A percentile compares a stretch with the other conserved stretches of the same genome.
phyloP scores from a whole-genome alignment of 176 grass and related monocot genomes.

The Typha latifolia region DNA sequence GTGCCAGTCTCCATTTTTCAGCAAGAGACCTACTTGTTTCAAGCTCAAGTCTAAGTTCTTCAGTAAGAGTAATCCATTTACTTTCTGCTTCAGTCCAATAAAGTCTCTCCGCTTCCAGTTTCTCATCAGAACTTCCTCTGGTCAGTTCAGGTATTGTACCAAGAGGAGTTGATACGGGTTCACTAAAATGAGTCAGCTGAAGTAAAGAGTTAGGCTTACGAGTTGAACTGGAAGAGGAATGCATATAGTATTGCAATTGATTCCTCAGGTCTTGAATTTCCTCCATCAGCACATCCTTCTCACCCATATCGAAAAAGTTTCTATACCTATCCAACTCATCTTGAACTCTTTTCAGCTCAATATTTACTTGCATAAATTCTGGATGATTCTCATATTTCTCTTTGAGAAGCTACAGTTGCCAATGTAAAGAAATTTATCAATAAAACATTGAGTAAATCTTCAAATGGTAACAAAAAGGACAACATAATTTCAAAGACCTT shows the following conservation, averaged over 20 bases:
- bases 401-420: slow-evolving; percentile 55
- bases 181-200: slow-evolving; percentile 27
- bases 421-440: slow-evolving; percentile 9
- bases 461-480: slow-evolving; percentile 2
- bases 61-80: slow-evolving; percentile 76
- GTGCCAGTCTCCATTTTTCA: slow-evolving; percentile 41
- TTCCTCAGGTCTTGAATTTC: slow-evolving; percentile 84
- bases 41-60: slow-evolving; percentile 82
- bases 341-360: slow-evolving; percentile 68
- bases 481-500: slow-evolving; percentile 37
- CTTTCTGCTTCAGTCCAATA: slow-evolving; percentile 57
- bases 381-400: slow-evolving; percentile 87
- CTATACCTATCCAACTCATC: slow-evolving; percentile 58
- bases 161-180: slow-evolving; percentile 18
- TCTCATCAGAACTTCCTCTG: slow-evolving; percentile 34
- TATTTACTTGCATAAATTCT: slow-evolving; percentile 53
- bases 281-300: slow-evolving; percentile 75
- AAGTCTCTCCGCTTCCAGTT: slow-evolving; percentile 16
- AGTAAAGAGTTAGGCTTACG: slow-evolving; percentile 27
- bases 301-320: slow-evolving; percentile 51
- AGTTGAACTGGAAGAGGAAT: slow-evolving; percentile 44
- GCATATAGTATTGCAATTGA: slow-evolving; percentile 67
- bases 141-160: slow-evolving; percentile 33
- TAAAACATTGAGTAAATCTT: background rate
- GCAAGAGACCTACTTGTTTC: slow-evolving; percentile 44